phyloP scores from a whole-genome alignment of 108 stramenopile genomes.

The Cyclostephanos tholiformis region DNA sequence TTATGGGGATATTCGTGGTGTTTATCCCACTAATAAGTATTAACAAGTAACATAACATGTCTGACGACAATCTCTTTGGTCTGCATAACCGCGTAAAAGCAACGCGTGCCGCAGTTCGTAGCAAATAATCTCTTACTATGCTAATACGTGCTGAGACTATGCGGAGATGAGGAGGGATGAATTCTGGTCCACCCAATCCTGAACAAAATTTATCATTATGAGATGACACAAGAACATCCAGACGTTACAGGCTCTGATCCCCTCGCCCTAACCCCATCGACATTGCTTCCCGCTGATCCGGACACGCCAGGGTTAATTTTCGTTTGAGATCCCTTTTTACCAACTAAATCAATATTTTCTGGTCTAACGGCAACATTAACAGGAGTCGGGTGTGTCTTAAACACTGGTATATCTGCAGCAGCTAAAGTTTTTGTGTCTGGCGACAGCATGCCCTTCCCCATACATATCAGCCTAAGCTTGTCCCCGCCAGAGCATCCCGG shows the following conservation, averaged over 20 bases:
- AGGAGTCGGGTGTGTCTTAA: conserved; percentile 89
- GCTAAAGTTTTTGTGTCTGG: conserved; percentile 76
- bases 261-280: conserved; percentile 10
- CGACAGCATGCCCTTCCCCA: conserved; percentile 88
- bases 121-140: too few relatives aligned
- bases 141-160: too few relatives aligned
- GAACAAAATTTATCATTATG: not conserved
- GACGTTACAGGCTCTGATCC: conserved; percentile 9
- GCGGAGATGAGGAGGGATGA: too few relatives aligned
- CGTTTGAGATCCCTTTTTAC: conserved; percentile 14
- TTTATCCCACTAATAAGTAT: too few relatives aligned
- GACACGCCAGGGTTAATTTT: conserved; percentile 12
- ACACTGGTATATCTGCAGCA: conserved; percentile 72
- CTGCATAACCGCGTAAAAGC: too few relatives aligned
- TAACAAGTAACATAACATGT: not conserved
- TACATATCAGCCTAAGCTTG: conserved; percentile 77
- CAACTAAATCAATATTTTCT: conserved; percentile 12
- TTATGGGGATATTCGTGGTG: not conserved
- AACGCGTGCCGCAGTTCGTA: too few relatives aligned
- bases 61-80: too few relatives aligned
- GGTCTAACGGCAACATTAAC: conserved; percentile 83
- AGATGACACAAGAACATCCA: conserved; percentile 33
- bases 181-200: too few relatives aligned
- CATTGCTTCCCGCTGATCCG: conserved; percentile 29
- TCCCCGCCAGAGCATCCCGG: conserved; percentile 70